A percentile compares a stretch with the other conserved stretches of the same genome.
These are phyloP conservation scores for Apiotrichum laibachii DNA, from an alignment of 1,284 basidiomycete genomes.

Conservation along the genomic window DNA sequence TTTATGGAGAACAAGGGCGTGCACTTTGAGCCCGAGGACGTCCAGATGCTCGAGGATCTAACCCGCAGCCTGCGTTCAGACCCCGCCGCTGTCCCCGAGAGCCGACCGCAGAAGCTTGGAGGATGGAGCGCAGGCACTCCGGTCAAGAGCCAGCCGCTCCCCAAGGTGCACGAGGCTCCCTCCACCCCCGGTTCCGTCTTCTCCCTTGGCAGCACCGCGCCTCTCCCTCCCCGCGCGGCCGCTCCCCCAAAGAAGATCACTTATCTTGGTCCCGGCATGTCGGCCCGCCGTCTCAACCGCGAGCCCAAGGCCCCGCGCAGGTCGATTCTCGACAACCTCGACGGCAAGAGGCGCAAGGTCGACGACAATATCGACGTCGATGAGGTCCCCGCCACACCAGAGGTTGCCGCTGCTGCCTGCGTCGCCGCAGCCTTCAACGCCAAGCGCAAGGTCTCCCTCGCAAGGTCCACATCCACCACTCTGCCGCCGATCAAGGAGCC, in stretches of 20 bases:
- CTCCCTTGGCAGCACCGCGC: conserved; percentile 15
- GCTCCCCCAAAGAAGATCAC: conserved; percentile 12
- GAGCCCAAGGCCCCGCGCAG: conserved; percentile 14
- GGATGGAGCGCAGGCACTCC: conserved; percentile 28
- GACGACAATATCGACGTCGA: conserved; percentile 17
- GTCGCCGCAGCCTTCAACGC: conserved; percentile 16
- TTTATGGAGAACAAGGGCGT: conserved; percentile 40
- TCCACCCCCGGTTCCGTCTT: conserved; percentile 9
- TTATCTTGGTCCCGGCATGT: conserved; percentile 46
- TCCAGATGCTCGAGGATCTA: conserved; percentile 35
- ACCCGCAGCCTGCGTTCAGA: conserved; percentile 32
- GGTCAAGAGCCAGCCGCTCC: background rate
- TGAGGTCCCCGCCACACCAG: background rate
- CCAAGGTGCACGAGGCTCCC: background rate
- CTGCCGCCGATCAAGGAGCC: background rate
- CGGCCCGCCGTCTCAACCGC: conserved; percentile 30
- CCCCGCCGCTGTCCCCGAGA: background rate
- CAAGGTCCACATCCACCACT: conserved; percentile 20
- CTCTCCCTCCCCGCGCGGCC: background rate
- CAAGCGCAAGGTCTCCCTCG: conserved; percentile 6
- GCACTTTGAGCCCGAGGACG: conserved; percentile 29
- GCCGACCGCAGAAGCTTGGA: conserved; percentile 1
- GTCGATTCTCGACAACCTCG: conserved; percentile 25
- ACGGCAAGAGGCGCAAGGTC: conserved; percentile 24
- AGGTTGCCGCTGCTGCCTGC: conserved; percentile 3